Base-by-base conservation (phyloP, 768 basidiomycete species). In the Ephemerocybe angulata region DNA sequence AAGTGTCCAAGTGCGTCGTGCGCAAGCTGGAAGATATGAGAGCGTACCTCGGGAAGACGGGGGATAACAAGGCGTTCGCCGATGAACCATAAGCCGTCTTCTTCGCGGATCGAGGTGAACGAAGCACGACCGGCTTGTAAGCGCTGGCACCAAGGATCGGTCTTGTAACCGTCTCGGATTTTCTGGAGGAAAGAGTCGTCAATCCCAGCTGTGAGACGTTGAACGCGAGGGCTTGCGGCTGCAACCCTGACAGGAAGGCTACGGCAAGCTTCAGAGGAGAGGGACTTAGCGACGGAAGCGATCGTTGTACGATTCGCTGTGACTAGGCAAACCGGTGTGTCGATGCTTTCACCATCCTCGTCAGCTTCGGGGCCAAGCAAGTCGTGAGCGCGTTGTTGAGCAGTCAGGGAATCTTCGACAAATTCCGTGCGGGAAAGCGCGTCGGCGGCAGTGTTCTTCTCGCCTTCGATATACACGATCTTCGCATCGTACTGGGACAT, bases 371-470 rank as follows among this genome's bases (percentile, higher is more conserved):
- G 25, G 24, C 8, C 5, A 2, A 15, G 31, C 2, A 4, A 22
- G 12, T 11, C 19, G 10, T 12, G 17, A 10, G 41, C 15, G 4
- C 31, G 4, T 19, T 15, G 22, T 21, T 27, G 43, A 53, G 2
- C 65, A n/a, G n/a, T n/a, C n/a, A n/a, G n/a, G n/a, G n/a, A n/a
- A n/a, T n/a, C n/a, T n/a, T n/a, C n/a, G n/a, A n/a, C n/a, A n/a
- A n/a, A n/a, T n/a, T n/a, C n/a, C n/a, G n/a, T n/a, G n/a, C n/a
- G 58, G 0, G 70, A 76, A 4, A 78, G 59, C 0, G 73, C 65
- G 56, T 79, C 73, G 0, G 73, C 69, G 0, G 64, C 65, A 2
- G 56, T 54, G 54, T 77, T 76, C 27, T 65, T 58, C 12, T 68
- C 58, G 0, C 75, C 76, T 1, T 42, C 27, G 6, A 76, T 54